Base-by-base conservation (phyloP, 805 yeast genomes). In the Myxozyma melibiosi region DNA sequence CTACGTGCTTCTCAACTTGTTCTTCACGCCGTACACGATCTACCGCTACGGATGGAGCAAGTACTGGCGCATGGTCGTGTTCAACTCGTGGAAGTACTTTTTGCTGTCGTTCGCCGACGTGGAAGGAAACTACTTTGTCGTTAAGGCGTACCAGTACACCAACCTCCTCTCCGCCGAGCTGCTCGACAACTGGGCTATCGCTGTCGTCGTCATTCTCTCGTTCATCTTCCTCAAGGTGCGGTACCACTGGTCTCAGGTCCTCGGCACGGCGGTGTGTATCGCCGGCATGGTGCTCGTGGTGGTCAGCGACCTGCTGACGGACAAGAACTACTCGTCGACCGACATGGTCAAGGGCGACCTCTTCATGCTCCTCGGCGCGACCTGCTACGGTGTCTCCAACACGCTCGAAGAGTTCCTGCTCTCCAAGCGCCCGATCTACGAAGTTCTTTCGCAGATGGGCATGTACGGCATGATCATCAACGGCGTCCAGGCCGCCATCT, bases 51-150 rank as follows among this genome's bases (percentile, higher is more conserved):
- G 79, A 2, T 68, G 70, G 58, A 70, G 69, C 56, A 68, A 68
- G 47, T 76, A 71, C 70, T 60, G 61, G 54, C 48, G 51, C 9
- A 43, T 76, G 48, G 42, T 72, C 16, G 37, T 60, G 25, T 53
- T 55, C 22, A 78, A 76, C 58, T 71, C 77, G 57, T 76, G 79
- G 79, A 73, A 76, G 64, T 76, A 68, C 56, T 73, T 76, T 58
- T 41, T 75, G 18, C 58, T 76, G 40, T 74, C 79, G 2, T 76
- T 76, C 65, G 76, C 76, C 22, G 79, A 76, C 52, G 79, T 76
- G 25, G 70, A 76, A 62, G 79, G 79, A n/a, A 76, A 76, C 68
- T 76, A 76, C 64, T 76, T 76, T 53, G 74, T 76, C 14, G 78
- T 75, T 46, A 71, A 70, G 56, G 79, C 80, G 16, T 76, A 76